Conservation (phyloP, 1,139 yeast species). For the Hansenula sp. region DNA sequence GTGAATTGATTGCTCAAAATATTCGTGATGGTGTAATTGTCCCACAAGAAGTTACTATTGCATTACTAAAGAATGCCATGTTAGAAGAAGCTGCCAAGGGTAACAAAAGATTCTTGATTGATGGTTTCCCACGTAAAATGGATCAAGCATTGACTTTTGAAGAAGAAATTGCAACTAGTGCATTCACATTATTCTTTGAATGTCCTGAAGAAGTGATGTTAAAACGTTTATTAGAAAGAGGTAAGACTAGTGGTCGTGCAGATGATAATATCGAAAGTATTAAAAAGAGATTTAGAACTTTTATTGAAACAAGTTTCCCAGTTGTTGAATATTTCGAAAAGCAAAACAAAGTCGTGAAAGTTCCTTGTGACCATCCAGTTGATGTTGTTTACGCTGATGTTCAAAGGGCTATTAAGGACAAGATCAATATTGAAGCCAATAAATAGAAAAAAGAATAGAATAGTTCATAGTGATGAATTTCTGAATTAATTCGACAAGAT, state of each 20-base stretch:
- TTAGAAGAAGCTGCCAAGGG: constrained; percentile 49
- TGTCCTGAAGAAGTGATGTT: constrained; percentile 93
- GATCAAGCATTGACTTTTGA: constrained; percentile 95
- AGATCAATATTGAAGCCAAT: constrained; percentile 9
- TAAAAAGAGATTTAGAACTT: constrained; percentile 81
- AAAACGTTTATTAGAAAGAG: constrained; percentile 79
- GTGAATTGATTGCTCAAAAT: constrained; percentile 76
- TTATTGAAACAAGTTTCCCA: constrained; percentile 89
- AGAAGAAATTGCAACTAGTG: constrained; percentile 67
- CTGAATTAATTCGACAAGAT: no score
- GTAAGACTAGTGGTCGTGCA: constrained; percentile 89
- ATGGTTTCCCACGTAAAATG: constrained; percentile 98
- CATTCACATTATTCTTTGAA: constrained; percentile 84
- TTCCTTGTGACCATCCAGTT: constrained; percentile 75
- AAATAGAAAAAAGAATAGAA: no score
- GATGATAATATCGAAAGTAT: constrained; percentile 93
- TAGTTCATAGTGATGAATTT: no score
- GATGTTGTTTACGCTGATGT: constrained; percentile 77
- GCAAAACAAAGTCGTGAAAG: constrained; percentile 72
- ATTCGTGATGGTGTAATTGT: constrained; percentile 89
- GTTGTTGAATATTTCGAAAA: constrained; percentile 81
- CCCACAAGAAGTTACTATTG: constrained; percentile 93
- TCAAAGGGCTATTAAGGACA: constrained; percentile 51
- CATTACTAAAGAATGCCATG: constrained; percentile 78
- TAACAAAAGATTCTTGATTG: constrained; percentile 62